Evolutionary conservation across 2,329 filamentous ascomycete species (phyloP).

Genomic region (Trichoderma breve): DNA sequence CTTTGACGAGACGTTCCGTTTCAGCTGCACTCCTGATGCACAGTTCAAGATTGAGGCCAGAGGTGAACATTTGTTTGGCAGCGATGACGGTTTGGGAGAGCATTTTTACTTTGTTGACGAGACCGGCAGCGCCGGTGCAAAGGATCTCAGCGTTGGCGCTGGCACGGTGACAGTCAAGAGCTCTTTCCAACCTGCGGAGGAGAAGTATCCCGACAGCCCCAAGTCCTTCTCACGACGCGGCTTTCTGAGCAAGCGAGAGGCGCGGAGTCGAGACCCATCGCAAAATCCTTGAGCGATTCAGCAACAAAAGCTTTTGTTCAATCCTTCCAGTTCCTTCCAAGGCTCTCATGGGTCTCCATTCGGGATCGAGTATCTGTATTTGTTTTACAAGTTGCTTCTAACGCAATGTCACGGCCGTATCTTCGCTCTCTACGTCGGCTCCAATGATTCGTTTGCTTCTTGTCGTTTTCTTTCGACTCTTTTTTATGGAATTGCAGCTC

Average conservation of each 20-base stretch:
- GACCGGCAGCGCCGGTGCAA: conserved; percentile 63
- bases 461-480: neutral
- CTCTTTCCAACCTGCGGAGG: conserved; percentile 60
- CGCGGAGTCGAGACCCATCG: conserved; percentile 45
- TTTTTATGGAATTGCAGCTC: neutral
- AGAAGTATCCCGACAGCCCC: conserved; percentile 45
- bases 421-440: neutral
- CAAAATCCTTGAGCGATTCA: conserved; percentile 32
- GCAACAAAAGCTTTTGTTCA: neutral
- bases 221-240: conserved; percentile 49
- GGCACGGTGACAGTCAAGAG: conserved; percentile 73
- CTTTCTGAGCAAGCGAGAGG: conserved; percentile 54
- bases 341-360: neutral
- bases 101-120: conserved; percentile 91
- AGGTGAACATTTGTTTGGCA: conserved; percentile 80
- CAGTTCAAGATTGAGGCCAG: conserved; percentile 85
- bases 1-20: conserved; percentile 78
- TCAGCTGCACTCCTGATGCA: conserved; percentile 74
- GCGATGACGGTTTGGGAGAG: conserved; percentile 81
- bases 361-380: neutral
- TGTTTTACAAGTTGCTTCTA: neutral
- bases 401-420: neutral
- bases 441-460: neutral
- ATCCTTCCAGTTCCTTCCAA: neutral
- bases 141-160: conserved; percentile 69